These are phyloP conservation scores for Suillus plorans DNA, from an alignment of 768 basidiomycete genomes.

Conservation along the genomic window DNA sequence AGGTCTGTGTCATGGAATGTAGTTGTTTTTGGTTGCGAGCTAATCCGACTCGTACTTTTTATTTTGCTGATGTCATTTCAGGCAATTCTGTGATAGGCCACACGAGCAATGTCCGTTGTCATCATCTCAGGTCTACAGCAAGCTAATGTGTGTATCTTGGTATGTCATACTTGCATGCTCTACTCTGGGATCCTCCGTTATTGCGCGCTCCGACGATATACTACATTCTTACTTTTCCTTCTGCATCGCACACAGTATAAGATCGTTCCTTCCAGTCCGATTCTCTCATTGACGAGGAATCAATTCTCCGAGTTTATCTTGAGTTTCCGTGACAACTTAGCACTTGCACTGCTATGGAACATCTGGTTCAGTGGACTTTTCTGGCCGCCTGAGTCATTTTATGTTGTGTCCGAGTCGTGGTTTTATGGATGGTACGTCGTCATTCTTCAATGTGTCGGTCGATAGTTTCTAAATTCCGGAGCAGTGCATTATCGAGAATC, in stretches of 20 bases:
- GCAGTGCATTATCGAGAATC: background rate
- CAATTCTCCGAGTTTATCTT: background rate
- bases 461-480: background rate
- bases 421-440: background rate
- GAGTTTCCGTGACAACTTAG: background rate
- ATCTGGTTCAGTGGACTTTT: background rate
- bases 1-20: background rate
- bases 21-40: background rate
- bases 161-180: background rate
- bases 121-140: background rate
- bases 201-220: background rate
- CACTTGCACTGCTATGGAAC: background rate
- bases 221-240: background rate
- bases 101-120: background rate
- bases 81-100: background rate
- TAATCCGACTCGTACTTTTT: background rate
- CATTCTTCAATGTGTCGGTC: background rate
- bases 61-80: background rate
- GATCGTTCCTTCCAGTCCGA: background rate
- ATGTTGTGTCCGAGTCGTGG: background rate
- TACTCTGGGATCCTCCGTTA: background rate
- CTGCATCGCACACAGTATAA: background rate
- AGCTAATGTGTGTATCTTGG: background rate
- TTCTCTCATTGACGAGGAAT: background rate
- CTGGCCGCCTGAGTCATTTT: background rate